Conservation (phyloP, 768 basidiomycete species). For the Neoboletus brunneissimus region DNA sequence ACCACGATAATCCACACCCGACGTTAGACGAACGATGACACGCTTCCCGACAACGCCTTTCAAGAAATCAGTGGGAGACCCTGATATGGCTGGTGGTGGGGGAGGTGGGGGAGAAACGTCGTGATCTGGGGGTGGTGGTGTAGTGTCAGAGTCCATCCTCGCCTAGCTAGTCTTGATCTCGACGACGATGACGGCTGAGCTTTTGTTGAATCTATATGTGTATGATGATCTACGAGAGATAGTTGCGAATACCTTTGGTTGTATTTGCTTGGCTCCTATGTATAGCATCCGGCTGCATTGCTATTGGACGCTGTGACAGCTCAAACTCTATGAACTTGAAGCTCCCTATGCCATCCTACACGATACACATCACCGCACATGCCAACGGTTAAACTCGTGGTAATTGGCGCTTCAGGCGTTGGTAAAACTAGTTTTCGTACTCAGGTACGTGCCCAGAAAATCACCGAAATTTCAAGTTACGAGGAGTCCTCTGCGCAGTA, state of each 20-base stretch:
- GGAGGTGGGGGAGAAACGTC: conserved; percentile 47
- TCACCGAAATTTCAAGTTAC: neutral
- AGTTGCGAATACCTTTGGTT: conserved; percentile 6
- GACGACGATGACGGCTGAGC: neutral
- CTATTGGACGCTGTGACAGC: neutral
- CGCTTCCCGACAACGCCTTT: conserved; percentile 96
- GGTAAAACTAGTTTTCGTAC: conserved; percentile 80
- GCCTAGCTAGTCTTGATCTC: neutral
- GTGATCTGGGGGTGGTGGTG: conserved; percentile 40
- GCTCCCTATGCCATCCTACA: conserved; percentile 15
- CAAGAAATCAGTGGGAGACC: conserved; percentile 89
- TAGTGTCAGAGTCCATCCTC: conserved; percentile 28
- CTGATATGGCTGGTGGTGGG: conserved; percentile 49
- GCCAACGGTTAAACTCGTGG: conserved; percentile 77
- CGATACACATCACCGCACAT: conserved; percentile 33
- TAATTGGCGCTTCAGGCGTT: conserved; percentile 81
- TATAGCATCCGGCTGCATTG: conserved; percentile 10
- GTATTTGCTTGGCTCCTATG: conserved; percentile 14
- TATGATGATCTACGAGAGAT: neutral
- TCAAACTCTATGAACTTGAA: conserved; percentile 8
- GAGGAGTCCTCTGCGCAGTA: conserved; percentile 44
- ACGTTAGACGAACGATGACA: conserved; percentile 88
- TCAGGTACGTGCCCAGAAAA: conserved; percentile 47
- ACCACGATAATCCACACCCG: conserved; percentile 94
- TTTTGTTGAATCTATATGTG: neutral